Evolutionary conservation across 1,139 yeast genomes (phyloP), one percentile per base, ranked within the genome.

Genomic region (Hanseniaspora uvarum): DNA sequence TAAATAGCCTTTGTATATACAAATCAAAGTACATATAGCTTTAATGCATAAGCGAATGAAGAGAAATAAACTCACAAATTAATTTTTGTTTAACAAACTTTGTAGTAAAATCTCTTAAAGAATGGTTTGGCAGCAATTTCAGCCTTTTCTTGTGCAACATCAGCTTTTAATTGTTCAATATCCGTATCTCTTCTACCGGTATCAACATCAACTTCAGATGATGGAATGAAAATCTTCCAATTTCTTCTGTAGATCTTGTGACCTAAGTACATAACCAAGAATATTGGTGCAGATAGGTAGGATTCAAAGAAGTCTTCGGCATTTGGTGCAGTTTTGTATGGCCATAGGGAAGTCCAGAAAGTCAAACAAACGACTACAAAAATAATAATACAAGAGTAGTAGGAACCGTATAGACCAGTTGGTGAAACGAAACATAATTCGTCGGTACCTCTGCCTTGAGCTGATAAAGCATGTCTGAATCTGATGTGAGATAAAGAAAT

Each of bases 331-430:
- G 68, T 70, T 53, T 86, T 86, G 56, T 87, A 73, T 2, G 95
- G 82, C 47, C 94, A 83, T 59, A 86, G 77, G 56, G 95, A 94
- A 63, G 85, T 78, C 70, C 84, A 86, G 59, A 80, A 79, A 62
- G 79, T 79, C 11, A 81, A 81, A 51, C 75, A 68, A 37, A 80
- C 68, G 55, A 83, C 80, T 55, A 80, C 64, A 23, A 72, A 53
- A 59, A 75, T 72, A 58, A 79, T 65, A 19, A 71, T 57, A 1
- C 75, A 68, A 19, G 81, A 81, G 62, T 70, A 74, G 59, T 68
- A 67, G 0, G 83, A 77, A 24, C 83, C 83, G 59, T 68, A 66
- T 16, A 75, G 63, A 49, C 84, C 83, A 16, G 76, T 69, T 64
- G 78, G 83, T 3, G 83, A 72, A 10, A 65, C 70, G 63, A 76